Evolutionary conservation across 805 yeast genomes (phyloP).

Genomic region (Kluyveromyces dobzhanskii): DNA sequence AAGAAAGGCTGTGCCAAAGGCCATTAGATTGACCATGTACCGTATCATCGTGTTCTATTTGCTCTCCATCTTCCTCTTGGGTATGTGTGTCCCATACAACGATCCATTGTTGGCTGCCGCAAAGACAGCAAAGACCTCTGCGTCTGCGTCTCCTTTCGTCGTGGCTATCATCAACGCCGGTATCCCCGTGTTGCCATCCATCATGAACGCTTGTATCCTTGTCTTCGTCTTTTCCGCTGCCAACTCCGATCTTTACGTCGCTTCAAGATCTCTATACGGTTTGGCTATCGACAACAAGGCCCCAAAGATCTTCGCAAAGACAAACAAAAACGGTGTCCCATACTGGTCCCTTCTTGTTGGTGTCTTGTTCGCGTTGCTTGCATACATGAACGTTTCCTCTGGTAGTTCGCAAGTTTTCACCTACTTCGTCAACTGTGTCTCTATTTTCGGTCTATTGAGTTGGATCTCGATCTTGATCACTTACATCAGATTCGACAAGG

Average conservation of each 20-base stretch:
- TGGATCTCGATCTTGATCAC: slow-evolving; percentile 68
- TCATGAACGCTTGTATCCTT: slow-evolving; percentile 71
- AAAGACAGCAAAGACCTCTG: slow-evolving; percentile 41
- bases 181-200: slow-evolving; percentile 60
- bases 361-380: slow-evolving; percentile 50
- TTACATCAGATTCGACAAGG: slow-evolving; percentile 56
- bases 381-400: slow-evolving; percentile 59
- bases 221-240: slow-evolving; percentile 75
- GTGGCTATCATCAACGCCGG: slow-evolving; percentile 62
- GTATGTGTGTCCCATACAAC: slow-evolving; percentile 57
- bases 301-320: slow-evolving; percentile 55
- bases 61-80: slow-evolving; percentile 51
- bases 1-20: slow-evolving; percentile 59
- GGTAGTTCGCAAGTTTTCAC: slow-evolving; percentile 49
- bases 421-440: slow-evolving; percentile 68
- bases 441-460: slow-evolving; percentile 66
- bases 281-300: slow-evolving; percentile 68
- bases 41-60: slow-evolving; percentile 60
- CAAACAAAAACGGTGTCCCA: slow-evolving; percentile 69
- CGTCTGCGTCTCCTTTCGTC: slow-evolving; percentile 78
- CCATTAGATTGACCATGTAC: slow-evolving; percentile 60
- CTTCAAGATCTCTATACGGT: slow-evolving; percentile 67
- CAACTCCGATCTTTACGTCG: slow-evolving; percentile 70
- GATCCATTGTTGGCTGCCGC: slow-evolving; percentile 45
- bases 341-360: slow-evolving; percentile 44